Evolutionary conservation across 2,329 filamentous ascomycete genomes (phyloP).

Genomic region (Epichloe gansuensis): DNA sequence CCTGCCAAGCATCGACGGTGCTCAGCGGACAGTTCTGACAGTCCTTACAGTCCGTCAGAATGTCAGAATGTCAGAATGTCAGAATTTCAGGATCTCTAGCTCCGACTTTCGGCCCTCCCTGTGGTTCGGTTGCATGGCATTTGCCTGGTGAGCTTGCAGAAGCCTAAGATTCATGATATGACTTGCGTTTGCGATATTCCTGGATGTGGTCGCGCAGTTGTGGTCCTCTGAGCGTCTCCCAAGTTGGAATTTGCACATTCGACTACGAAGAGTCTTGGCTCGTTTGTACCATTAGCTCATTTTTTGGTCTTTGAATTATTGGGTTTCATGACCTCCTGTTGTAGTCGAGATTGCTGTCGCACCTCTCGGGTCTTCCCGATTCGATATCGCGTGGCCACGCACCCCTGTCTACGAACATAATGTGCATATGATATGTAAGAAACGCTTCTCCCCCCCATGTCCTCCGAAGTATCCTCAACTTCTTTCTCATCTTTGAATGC

Average conservation of each 20-base stretch:
- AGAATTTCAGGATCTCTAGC: background rate
- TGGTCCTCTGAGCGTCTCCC: background rate
- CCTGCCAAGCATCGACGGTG: conserved; percentile 1
- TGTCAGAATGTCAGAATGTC: background rate
- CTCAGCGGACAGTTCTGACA: background rate
- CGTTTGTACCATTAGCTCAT: background rate
- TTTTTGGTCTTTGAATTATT: background rate
- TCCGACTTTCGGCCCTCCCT: background rate
- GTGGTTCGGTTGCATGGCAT: no score
- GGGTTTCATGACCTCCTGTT: no score
- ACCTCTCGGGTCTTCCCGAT: no score
- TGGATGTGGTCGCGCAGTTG: background rate
- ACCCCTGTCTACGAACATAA: no score
- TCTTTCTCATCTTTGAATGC: no score
- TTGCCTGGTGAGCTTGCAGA: background rate
- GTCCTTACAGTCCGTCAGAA: background rate
- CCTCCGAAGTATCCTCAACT: no score
- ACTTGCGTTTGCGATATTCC: no score
- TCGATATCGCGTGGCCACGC: background rate
- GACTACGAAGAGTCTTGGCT: no score
- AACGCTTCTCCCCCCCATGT: no score
- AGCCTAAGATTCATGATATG: background rate
- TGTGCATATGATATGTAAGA: no score
- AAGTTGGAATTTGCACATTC: background rate
- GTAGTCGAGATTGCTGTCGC: no score